Conservation (phyloP, 306 rosid species). For the Abrus pulchellus region DNA sequence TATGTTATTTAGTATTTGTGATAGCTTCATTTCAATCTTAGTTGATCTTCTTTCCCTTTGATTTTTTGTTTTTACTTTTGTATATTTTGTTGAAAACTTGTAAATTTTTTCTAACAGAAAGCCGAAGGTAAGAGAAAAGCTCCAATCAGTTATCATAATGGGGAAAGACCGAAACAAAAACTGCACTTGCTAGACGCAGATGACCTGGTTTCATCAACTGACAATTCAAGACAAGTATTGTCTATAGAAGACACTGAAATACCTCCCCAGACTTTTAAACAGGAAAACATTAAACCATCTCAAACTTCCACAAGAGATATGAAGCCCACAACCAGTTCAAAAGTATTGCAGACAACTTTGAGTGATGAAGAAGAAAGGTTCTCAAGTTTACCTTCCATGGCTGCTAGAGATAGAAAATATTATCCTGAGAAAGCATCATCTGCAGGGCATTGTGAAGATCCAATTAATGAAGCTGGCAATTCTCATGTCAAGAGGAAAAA, state of each 20-base stretch:
- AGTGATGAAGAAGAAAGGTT: conserved; percentile 36
- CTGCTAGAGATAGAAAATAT: conserved; percentile 39
- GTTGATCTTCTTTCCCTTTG: conserved; percentile 21
- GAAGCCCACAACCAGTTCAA: conserved; percentile 42
- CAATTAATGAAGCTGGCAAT: conserved; percentile 32
- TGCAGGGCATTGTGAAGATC: conserved; percentile 36
- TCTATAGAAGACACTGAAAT: conserved; percentile 38
- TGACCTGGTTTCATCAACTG: conserved; percentile 35
- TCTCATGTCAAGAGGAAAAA: conserved; percentile 40
- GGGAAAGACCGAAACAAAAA: conserved; percentile 51
- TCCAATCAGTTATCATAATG: conserved; percentile 39
- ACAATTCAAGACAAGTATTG: conserved; percentile 31
- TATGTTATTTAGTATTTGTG: background rate
- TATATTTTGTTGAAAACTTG: conserved; percentile 20
- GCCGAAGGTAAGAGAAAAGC: conserved; percentile 51
- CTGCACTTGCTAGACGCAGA: conserved; percentile 48
- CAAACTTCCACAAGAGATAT: conserved; percentile 39
- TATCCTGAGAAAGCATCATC: conserved; percentile 38
- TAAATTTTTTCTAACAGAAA: conserved; percentile 48
- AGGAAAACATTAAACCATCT: conserved; percentile 43
- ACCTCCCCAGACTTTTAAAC: conserved; percentile 36
- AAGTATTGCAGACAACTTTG: conserved; percentile 33
- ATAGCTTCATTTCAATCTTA: conserved; percentile 34
- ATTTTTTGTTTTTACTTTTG: background rate
- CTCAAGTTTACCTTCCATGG: conserved; percentile 36